Evolutionary conservation across 805 yeast species (phyloP).

Genomic region (Saccharomyces mikatae): DNA sequence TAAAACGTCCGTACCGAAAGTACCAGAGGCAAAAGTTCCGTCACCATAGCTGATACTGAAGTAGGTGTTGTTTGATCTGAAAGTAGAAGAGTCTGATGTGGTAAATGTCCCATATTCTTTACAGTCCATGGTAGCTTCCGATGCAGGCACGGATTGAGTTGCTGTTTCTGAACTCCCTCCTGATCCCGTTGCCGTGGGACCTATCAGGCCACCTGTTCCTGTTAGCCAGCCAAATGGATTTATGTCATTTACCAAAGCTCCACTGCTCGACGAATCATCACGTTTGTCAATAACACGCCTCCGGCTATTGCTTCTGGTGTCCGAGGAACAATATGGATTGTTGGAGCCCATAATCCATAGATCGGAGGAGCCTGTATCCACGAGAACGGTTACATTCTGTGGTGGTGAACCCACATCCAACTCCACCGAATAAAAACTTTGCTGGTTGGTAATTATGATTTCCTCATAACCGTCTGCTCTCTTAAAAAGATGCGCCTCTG

Average conservation of each 20-base stretch:
- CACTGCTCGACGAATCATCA: background rate
- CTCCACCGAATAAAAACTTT: constrained; percentile 39
- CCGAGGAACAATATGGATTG: constrained; percentile 39
- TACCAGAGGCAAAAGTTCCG: constrained; percentile 36
- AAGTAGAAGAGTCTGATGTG: constrained; percentile 16
- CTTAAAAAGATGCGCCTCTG: constrained; percentile 10
- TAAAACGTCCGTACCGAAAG: constrained; percentile 48
- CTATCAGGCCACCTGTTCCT: constrained; percentile 11
- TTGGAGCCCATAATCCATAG: constrained; percentile 43
- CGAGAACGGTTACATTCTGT: constrained; percentile 45
- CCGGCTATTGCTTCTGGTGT: background rate
- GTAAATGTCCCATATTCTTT: constrained; percentile 32
- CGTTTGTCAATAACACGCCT: background rate
- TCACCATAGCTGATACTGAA: constrained; percentile 49
- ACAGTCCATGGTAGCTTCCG: constrained; percentile 32
- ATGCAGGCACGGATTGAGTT: constrained; percentile 5
- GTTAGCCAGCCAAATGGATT: constrained; percentile 4
- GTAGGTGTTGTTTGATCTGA: constrained; percentile 25
- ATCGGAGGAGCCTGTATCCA: constrained; percentile 77
- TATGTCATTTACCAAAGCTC: background rate
- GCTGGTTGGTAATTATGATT: constrained; percentile 33
- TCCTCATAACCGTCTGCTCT: constrained; percentile 28
- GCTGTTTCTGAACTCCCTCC: background rate
- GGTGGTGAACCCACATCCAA: constrained; percentile 49
- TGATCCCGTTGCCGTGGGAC: background rate